Conservation (phyloP, 78 protist genomes). For the Dictyostelium intermedium region DNA sequence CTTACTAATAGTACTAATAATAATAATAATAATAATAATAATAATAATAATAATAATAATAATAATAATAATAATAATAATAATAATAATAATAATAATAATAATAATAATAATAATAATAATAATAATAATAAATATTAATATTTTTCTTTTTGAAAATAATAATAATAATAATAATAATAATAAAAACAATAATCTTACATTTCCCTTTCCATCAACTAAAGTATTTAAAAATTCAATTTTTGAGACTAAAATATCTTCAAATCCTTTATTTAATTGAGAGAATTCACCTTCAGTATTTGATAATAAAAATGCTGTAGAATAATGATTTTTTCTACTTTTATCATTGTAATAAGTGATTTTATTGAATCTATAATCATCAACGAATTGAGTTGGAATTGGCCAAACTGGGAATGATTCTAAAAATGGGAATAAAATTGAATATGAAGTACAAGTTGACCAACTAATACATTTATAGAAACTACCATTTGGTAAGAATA, state of each 20-base stretch:
- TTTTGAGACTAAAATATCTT: not conserved
- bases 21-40: too few species aligned
- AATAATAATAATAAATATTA: too few species aligned
- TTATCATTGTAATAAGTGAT: not conserved
- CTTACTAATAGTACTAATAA: not conserved
- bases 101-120: not conserved
- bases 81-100: not conserved
- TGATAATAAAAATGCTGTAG: constrained; percentile 48
- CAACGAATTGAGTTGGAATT: constrained; percentile 5
- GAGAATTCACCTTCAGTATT: not conserved
- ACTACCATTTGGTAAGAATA: constrained; percentile 10
- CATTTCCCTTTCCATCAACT: constrained; percentile 31
- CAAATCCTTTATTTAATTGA: not conserved
- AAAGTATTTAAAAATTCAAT: constrained; percentile 7
- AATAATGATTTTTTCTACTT: not conserved
- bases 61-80: not conserved
- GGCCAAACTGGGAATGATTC: constrained; percentile 61
- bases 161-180: too few species aligned
- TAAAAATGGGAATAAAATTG: not conserved
- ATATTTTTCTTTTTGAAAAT: too few species aligned
- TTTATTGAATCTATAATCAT: not conserved
- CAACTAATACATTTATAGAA: not conserved
- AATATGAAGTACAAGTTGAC: not conserved
- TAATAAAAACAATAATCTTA: not conserved
- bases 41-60: too few species aligned